A percentile compares a stretch with the other conserved stretches of the same genome.
Evolutionary conservation across 106 monocot genomes (phyloP).

Genomic region (Allium sativum): DNA sequence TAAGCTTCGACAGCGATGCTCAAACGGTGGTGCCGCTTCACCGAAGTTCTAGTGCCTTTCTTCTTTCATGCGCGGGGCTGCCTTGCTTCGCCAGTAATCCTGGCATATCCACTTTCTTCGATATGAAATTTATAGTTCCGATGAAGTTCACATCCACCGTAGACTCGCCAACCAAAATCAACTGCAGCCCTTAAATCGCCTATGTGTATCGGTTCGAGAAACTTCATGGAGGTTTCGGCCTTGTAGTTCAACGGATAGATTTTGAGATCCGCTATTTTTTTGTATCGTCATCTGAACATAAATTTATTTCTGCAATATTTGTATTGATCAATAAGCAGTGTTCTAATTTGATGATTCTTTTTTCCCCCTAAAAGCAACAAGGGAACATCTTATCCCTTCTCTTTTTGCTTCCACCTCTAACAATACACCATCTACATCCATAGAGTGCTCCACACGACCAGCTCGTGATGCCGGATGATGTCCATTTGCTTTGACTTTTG

Average conservation of each 20-base stretch:
- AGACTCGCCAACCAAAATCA: constrained; percentile 39
- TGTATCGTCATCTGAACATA: too few relatives aligned
- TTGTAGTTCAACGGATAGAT: constrained; percentile 30
- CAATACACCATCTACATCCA: constrained; percentile 95
- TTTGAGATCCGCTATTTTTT: too few relatives aligned
- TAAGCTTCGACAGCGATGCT: too few relatives aligned
- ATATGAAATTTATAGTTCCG: constrained; percentile 42
- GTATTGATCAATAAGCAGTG: too few relatives aligned
- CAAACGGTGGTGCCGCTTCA: too few relatives aligned
- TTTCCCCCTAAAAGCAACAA: too few relatives aligned
- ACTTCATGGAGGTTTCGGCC: constrained; percentile 44
- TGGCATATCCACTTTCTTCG: constrained; percentile 34
- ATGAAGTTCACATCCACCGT: constrained; percentile 69
- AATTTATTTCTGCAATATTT: too few relatives aligned
- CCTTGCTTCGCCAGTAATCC: too few relatives aligned
- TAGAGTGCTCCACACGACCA: constrained; percentile 84
- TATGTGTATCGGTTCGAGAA: constrained; percentile 52
- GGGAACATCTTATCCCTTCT: too few relatives aligned
- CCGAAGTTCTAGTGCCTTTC: too few relatives aligned
- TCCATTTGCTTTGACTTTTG: constrained; percentile 66
- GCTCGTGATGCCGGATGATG: constrained; percentile 87
- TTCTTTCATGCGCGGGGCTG: too few relatives aligned
- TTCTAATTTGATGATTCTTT: too few relatives aligned
- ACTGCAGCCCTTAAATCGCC: constrained; percentile 32
- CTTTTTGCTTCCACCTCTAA: constrained; percentile 98